These are phyloP conservation scores for Strigomonas galati DNA, from an alignment of 208 protist genomes.

Conservation along the genomic window DNA sequence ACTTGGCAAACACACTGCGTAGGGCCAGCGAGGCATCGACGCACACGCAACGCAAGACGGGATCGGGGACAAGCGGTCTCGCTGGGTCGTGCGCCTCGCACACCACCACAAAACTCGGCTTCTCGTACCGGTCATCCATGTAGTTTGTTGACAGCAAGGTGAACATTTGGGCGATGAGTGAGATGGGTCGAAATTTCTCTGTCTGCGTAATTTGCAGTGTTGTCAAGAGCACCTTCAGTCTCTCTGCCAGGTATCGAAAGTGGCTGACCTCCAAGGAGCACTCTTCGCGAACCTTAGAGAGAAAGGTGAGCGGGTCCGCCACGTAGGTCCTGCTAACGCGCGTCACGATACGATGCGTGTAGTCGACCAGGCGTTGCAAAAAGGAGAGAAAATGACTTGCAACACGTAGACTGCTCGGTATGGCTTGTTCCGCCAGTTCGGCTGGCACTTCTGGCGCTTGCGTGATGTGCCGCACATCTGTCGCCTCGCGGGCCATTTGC, in stretches of 20 bases:
- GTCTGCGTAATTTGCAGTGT: slow-evolving; percentile 96
- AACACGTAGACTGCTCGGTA: slow-evolving; percentile 95
- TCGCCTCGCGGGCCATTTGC: slow-evolving; percentile 50
- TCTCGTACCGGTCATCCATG: slow-evolving; percentile 87
- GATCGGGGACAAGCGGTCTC: slow-evolving; percentile 82
- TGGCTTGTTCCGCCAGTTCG: slow-evolving; percentile 89
- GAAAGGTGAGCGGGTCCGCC: slow-evolving; percentile 82
- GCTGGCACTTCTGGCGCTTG: slow-evolving; percentile 50
- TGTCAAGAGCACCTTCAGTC: slow-evolving; percentile 93
- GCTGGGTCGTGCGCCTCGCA: slow-evolving; percentile 96
- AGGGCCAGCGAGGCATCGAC: slow-evolving; percentile 98
- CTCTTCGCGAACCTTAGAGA: slow-evolving; percentile 87
- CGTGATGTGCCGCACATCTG: slow-evolving; percentile 25
- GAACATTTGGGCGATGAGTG: slow-evolving; percentile 94
- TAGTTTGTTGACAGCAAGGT: slow-evolving; percentile 93
- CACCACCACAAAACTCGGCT: slow-evolving; percentile 91
- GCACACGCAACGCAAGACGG: slow-evolving; percentile 90
- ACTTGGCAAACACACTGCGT: slow-evolving; percentile 93
- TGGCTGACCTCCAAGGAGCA: slow-evolving; percentile 83
- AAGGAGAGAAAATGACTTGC: slow-evolving; percentile 96
- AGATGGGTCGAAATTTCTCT: slow-evolving; percentile 89
- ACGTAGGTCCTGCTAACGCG: slow-evolving; percentile 87
- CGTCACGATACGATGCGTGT: slow-evolving; percentile 87
- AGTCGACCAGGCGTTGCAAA: slow-evolving; percentile 93
- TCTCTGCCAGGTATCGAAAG: slow-evolving; percentile 79